These are phyloP conservation scores for Debaryomyces udenii DNA, from an alignment of 1,139 yeast genomes.

Conservation along the genomic window DNA sequence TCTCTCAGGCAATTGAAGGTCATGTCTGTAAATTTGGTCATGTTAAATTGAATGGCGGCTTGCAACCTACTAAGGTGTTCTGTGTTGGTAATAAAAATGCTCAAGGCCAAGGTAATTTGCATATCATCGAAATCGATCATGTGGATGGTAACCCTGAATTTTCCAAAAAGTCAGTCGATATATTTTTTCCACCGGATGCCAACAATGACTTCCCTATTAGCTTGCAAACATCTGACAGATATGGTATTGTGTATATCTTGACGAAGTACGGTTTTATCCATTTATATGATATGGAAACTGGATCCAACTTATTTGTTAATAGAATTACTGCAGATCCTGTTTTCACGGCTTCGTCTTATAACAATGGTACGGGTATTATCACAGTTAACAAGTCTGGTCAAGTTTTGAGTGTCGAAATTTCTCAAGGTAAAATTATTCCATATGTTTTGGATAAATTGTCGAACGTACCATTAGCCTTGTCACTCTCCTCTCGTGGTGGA, in stretches of 20 bases:
- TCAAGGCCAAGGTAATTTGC: constrained; percentile 84
- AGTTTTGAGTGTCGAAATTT: constrained; percentile 88
- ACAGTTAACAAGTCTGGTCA: constrained; percentile 96
- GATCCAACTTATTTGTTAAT: constrained; percentile 90
- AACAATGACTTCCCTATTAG: constrained; percentile 96
- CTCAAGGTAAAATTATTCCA: constrained; percentile 84
- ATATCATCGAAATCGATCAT: constrained; percentile 95
- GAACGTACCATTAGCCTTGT: constrained; percentile 83
- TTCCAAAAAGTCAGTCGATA: constrained; percentile 87
- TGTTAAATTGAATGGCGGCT: constrained; percentile 72
- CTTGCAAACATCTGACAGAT: constrained; percentile 81
- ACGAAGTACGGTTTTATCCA: constrained; percentile 98
- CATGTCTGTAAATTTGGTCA: constrained; percentile 92
- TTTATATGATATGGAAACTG: constrained; percentile 90
- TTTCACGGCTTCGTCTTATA: constrained; percentile 82
- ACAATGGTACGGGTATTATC: constrained; percentile 78
- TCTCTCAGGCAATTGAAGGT: constrained; percentile 97
- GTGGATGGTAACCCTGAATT: constrained; percentile 83
- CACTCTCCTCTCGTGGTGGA: constrained; percentile 93
- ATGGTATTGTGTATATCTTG: constrained; percentile 84
- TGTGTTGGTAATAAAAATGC: constrained; percentile 88
- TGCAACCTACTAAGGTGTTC: constrained; percentile 81
- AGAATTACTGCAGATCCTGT: constrained; percentile 96
- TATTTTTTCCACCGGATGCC: constrained; percentile 97
- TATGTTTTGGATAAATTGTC: constrained; percentile 86